Conservation (phyloP, 257 asterid species). For the Solanum megistacrolobum region DNA sequence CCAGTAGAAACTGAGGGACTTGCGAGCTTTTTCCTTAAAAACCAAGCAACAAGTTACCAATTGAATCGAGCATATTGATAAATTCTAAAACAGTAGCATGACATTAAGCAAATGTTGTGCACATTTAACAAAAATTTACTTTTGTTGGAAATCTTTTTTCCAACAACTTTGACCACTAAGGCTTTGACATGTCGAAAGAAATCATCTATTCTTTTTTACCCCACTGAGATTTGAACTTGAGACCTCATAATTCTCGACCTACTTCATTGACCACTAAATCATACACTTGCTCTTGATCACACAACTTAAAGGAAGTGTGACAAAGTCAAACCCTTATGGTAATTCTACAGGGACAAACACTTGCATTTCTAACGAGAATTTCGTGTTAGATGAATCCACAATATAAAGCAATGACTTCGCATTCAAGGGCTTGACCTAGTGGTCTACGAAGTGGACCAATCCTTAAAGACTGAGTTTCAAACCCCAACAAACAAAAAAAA, state of each 20-base stretch:
- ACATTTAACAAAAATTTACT: not conserved
- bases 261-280: not conserved
- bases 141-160: not conserved
- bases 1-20: slow-evolving; percentile 85
- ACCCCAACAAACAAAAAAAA: not conserved
- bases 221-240: not conserved
- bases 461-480: not conserved
- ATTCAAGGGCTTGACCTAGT: not conserved
- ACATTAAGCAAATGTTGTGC: not conserved
- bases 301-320: not conserved
- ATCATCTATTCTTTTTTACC: not conserved
- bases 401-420: not conserved
- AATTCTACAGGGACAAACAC: not conserved
- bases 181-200: not conserved
- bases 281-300: not conserved
- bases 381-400: not conserved
- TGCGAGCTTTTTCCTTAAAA: slow-evolving; percentile 90
- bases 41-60: slow-evolving; percentile 5
- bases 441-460: not conserved
- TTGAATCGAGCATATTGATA: not conserved
- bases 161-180: not conserved
- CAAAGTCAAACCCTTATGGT: not conserved
- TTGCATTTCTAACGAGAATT: not conserved
- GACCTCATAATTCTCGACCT: not conserved
- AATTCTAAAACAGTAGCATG: not conserved